Conservation (phyloP, 352 stramenopile species). For the Nothophytophthora sp. region DNA sequence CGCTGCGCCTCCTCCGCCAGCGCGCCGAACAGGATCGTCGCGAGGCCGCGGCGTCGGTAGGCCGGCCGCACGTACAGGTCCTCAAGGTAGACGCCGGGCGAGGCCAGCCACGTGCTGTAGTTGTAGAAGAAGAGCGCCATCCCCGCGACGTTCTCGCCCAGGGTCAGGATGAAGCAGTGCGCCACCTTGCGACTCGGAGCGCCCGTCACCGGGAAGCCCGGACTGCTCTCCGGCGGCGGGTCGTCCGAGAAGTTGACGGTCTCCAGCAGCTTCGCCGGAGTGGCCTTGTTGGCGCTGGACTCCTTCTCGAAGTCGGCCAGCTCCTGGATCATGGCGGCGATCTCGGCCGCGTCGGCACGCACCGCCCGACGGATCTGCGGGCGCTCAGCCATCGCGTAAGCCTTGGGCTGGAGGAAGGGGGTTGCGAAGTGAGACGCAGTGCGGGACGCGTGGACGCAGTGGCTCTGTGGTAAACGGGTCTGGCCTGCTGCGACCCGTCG, state of each 20-base stretch:
- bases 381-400: constrained; percentile 8
- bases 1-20: constrained; percentile 22
- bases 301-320: constrained; percentile 32
- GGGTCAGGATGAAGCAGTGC: constrained; percentile 25
- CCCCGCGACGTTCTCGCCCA: constrained; percentile 18
- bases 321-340: constrained; percentile 26
- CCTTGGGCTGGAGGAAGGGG: background rate
- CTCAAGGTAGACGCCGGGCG: constrained; percentile 23
- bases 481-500: too few species aligned
- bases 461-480: too few species aligned
- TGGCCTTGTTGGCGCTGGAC: constrained; percentile 20
- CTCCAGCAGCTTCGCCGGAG: constrained; percentile 27
- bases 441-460: too few species aligned
- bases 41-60: constrained; percentile 20
- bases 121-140: constrained; percentile 36
- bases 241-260: constrained; percentile 28
- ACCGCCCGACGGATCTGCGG: constrained; percentile 23
- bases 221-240: constrained; percentile 6
- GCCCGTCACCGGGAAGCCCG: constrained; percentile 12
- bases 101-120: constrained; percentile 29
- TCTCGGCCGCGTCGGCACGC: constrained; percentile 18
- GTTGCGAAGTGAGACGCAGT: constrained; percentile 17
- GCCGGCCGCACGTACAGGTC: constrained; percentile 23
- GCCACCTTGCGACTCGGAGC: constrained; percentile 28
- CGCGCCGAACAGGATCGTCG: constrained; percentile 21